Evolutionary conservation across 129 eudicot genomes (phyloP).

Genomic region (Apium graveolens): DNA sequence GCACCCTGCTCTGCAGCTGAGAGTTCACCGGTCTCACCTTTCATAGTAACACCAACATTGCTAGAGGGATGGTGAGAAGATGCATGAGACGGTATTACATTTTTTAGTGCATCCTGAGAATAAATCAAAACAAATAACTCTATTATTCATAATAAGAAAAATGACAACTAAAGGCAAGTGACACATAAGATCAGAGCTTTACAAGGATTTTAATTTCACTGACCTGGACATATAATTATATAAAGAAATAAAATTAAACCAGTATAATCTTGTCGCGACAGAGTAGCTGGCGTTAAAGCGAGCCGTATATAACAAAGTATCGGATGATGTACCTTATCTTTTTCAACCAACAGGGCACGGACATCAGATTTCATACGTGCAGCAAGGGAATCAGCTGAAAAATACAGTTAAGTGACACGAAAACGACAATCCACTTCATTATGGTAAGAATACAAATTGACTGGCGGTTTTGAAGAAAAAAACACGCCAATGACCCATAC

Average conservation of each 20-base stretch:
- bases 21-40: conserved; percentile 29
- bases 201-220: neutral
- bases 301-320: neutral
- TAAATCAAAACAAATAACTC: neutral
- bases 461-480: neutral
- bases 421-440: neutral
- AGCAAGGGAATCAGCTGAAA: conserved; percentile 41
- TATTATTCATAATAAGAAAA: neutral
- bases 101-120: conserved; percentile 40
- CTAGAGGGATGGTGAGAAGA: conserved; percentile 16
- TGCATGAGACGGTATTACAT: conserved; percentile 25
- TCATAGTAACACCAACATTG: conserved; percentile 23
- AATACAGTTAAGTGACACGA: conserved; percentile 16
- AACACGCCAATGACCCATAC: neutral
- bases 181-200: neutral
- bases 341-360: conserved; percentile 26
- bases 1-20: conserved; percentile 37
- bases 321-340: conserved; percentile 29
- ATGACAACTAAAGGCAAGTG: neutral
- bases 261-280: neutral
- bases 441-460: neutral
- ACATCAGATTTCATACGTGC: conserved; percentile 35
- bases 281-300: neutral
- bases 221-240: neutral
- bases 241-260: neutral